phyloP scores from a whole-genome alignment of 2,329 filamentous ascomycete species.

The Sarocladium kiliense region DNA sequence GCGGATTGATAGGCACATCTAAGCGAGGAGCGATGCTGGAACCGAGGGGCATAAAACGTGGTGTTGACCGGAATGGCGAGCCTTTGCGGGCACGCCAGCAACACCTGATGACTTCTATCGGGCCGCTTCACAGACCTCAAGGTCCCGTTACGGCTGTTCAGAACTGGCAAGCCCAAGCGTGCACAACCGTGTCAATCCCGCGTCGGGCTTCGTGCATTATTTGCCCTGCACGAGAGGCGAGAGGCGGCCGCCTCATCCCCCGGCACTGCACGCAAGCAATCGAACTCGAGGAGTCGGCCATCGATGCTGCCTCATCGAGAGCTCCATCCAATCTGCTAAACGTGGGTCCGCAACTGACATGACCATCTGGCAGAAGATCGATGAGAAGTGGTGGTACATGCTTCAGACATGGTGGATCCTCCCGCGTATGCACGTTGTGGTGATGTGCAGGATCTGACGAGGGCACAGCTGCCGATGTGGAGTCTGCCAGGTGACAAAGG shows the following conservation, averaged over 20 bases:
- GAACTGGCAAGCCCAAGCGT: background rate
- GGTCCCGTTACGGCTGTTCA: background rate
- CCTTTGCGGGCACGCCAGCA: background rate
- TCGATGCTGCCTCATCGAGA: background rate
- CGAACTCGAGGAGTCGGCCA: too few relatives aligned
- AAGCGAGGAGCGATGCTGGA: constrained; percentile 1
- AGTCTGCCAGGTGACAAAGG: background rate
- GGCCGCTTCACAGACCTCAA: background rate
- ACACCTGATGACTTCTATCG: background rate
- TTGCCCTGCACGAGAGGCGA: background rate
- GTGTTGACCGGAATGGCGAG: background rate
- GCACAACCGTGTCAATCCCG: background rate
- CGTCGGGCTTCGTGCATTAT: background rate
- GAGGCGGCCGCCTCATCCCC: too few relatives aligned
- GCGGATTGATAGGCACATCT: constrained; percentile 6
- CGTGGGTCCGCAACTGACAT: background rate
- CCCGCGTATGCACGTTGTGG: background rate
- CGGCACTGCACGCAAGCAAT: background rate
- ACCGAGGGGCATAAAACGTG: constrained; percentile 4
- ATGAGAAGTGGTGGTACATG: background rate
- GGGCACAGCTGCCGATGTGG: background rate
- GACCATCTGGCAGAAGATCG: background rate
- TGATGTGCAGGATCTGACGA: background rate
- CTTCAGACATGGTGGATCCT: background rate
- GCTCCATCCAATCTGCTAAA: background rate